Evolutionary conservation across 306 rosid genomes (phyloP), one percentile per base, ranked within the genome.

Genomic region (Cucurbita pepo): DNA sequence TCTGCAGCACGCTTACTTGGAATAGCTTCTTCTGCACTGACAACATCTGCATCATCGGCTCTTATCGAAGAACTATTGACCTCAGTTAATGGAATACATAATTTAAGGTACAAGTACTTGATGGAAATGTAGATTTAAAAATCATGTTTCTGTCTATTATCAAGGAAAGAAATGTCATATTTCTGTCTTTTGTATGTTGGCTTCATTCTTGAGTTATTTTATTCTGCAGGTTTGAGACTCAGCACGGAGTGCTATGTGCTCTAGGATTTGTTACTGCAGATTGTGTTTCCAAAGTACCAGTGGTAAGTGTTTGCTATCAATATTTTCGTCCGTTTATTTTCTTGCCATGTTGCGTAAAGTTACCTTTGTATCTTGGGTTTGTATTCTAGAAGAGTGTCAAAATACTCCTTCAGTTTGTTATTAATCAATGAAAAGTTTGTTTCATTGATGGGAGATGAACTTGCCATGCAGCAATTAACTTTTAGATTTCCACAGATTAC

Each of bases 1-100:
- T 86, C 94, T 74, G 85, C 87, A 50, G 97, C 98, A 76, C 90
- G 96, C 36, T 76, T 93, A 86, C 96, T 93, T 80, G 98, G 98
- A 77, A 82, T 93, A 58, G 94, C 90, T 74, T 88, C 98, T 76
- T 90, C 90, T 77, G 83, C 86, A 77, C 90, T 90, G 74, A 82
- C 91, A 30, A 77, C 73, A 56, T 76, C 81, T 40, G 80, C 79
- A 55, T 85, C 85, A 66, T 84, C 83, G 72, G 80, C 78, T 79
- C 76, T 90, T 77, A 70, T 87, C 38, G 78, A 77, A 44, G 96
- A 89, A 63, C 80, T 90, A 83, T 80, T 87, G 80, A 81, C 90
- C 72, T 78, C 85, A 77, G 73, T 88, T 80, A 74, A 77, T 77
- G 86, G 79, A 74, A 76, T 74, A 55, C 84, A 75, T 51, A 90